Evolutionary conservation across 768 basidiomycete genomes (phyloP), one percentile per base, ranked within the genome.

Genomic region (Coprinopsis sp.): DNA sequence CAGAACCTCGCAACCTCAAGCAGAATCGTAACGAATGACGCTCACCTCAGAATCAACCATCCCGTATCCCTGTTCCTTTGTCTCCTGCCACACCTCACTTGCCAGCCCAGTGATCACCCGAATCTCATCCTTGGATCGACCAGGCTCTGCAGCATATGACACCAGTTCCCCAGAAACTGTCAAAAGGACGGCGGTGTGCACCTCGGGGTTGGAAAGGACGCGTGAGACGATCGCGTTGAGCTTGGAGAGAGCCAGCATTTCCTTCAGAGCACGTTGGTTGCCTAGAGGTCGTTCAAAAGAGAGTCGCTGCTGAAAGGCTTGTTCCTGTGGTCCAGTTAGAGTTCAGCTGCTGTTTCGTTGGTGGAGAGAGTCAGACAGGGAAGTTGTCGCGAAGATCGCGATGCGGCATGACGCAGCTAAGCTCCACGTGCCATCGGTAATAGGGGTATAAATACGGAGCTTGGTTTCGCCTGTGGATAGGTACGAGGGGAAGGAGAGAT

Each of bases 41-140:
- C 71, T 55, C 54, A 87, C 87, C 76, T 90, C 87, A 60, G 82
- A 82, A 50, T 90, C 87, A 3, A 81, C 82, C 80, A 84, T 84
- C 14, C 84, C 85, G 36, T 72, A 68, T 8, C 78, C 81, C 37
- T 81, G 72, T 19, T 77, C 80, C 50, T 70, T 73, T 22, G 81
- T 85, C 64, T 90, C 87, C 41, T 79, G 79, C 87, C 88, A 91
- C 27, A 87, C 71, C 61, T 89, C 87, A 8, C 79, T 78, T 33
- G 79, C 78, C 24, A 91, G 64, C 13, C 87, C 87, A 6, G 82
- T 84, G 22, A 84, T 67, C 33, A 89, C 77, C 44, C 84, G 77
- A 37, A 89, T 74, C 43, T 85, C 81, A 55, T 90, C 87, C 64
- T 88, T 90, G 22, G 79, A 62, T 42, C 77, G 68, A 22, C 64